Evolutionary conservation across 768 basidiomycete species (phyloP), one percentile per base, ranked within the genome.

Genomic region (Xerocomus potaroensis): DNA sequence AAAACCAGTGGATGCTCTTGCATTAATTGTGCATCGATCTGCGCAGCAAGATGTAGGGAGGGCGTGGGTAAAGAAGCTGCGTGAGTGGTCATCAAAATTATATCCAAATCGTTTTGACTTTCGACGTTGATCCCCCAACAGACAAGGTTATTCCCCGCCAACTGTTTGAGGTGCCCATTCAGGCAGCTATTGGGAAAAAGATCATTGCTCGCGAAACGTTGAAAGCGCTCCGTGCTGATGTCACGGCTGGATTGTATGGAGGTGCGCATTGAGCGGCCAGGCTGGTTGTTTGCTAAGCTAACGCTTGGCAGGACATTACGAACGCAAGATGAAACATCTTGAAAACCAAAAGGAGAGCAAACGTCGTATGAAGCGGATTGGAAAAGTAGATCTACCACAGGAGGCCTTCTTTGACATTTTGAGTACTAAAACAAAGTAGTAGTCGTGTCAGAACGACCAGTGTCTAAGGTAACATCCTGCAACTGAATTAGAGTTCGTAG

Each of bases 381-480:
- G 93, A 29, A 83, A 74, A 47, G 90, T 97, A 41, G 84, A 91
- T 50, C 78, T 99, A 33, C 93, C 94, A 24, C 92, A 96, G 59
- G 91, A 94, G 59, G 95, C 94, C 1, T 98, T 99, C 77, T 96
- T 88, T 66, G 81, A 90, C 51, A 84, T 97, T 43, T 72, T 98
- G 50, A 80, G 82, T 59, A 76, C 76, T 37, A 84, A 79, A 60
- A 71, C 47, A 43, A 68, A 49, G 41, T 59, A 56, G 41, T 34
- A 23, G 2, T 30, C 22, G 37, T 27, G 26, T 27, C 31, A 45
- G 30, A 31, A n/a, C 24, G 50, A 18, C 42, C 21, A 40, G 14
- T 7, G 35, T 41, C n/a, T 29, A 40, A 35, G 15, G 31, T 34
- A 42, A 16, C 34, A 41, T 33, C 27, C 19, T 3, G 15, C 27